Conservation (phyloP, 495 filamentous ascomycete genomes). For the Neurospora sp. region DNA sequence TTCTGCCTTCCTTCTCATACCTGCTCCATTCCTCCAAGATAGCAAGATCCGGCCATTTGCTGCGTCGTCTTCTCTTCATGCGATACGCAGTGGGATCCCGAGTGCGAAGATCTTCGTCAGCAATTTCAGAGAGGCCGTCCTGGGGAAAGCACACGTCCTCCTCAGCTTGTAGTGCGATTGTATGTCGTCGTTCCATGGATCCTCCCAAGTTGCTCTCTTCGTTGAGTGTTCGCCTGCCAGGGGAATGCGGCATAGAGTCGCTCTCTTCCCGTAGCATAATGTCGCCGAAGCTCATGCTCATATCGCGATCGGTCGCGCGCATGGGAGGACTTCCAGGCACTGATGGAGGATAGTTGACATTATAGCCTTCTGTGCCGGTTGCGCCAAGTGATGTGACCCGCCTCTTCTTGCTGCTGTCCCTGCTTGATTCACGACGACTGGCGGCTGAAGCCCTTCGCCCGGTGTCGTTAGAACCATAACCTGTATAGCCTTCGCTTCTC, state of each 20-base stretch:
- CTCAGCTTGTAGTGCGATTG: slow-evolving; percentile 47
- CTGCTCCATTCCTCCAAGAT: slow-evolving; percentile 84
- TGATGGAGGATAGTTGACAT: slow-evolving; percentile 96
- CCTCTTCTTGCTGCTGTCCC: slow-evolving; percentile 26
- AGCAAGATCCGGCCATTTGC: slow-evolving; percentile 49
- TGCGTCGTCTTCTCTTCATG: slow-evolving; percentile 42
- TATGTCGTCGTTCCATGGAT: slow-evolving; percentile 34
- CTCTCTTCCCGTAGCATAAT: slow-evolving; percentile 58
- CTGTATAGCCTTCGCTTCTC: slow-evolving; percentile 18
- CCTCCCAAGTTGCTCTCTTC: slow-evolving; percentile 26
- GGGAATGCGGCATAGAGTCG: slow-evolving; percentile 19
- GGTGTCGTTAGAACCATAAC: slow-evolving; percentile 30
- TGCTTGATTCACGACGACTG: slow-evolving; percentile 32
- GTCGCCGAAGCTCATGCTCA: slow-evolving; percentile 65
- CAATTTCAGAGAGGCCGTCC: slow-evolving; percentile 66
- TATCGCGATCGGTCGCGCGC: slow-evolving; percentile 32
- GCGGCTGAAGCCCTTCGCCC: slow-evolving; percentile 13
- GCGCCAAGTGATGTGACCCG: slow-evolving; percentile 25
- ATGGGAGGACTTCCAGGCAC: slow-evolving; percentile 66
- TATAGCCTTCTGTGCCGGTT: slow-evolving; percentile 40
- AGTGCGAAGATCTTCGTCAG: slow-evolving; percentile 55
- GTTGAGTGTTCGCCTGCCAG: slow-evolving; percentile 21
- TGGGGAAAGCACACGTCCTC: slow-evolving; percentile 92
- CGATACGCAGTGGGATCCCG: slow-evolving; percentile 22
- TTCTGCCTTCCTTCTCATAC: slow-evolving; percentile 83